These are phyloP conservation scores for Candida tetrigidarum DNA, from an alignment of 1,139 yeast species.

Conservation along the genomic window DNA sequence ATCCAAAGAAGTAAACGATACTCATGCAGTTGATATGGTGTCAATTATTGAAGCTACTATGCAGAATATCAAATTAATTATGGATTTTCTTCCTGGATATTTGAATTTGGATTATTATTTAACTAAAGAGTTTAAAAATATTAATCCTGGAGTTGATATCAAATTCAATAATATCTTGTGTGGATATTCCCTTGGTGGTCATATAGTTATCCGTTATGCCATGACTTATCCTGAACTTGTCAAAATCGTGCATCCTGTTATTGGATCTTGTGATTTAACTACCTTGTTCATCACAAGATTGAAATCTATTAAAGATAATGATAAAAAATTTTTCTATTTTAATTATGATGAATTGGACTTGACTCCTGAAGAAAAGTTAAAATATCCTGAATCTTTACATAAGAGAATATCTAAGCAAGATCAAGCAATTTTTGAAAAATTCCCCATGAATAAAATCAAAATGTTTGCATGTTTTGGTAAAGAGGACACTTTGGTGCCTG, in stretches of 20 bases:
- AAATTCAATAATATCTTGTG: conserved; percentile 40
- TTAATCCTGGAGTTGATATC: conserved; percentile 22
- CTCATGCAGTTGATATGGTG: conserved; percentile 59
- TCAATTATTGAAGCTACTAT: conserved; percentile 55
- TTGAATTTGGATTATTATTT: conserved; percentile 39
- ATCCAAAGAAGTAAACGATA: conserved; percentile 39
- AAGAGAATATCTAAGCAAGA: conserved; percentile 34
- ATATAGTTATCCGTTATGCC: conserved; percentile 54
- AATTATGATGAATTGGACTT: conserved; percentile 41
- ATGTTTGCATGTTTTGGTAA: conserved; percentile 44
- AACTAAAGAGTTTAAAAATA: conserved; percentile 23
- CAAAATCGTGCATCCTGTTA: conserved; percentile 47
- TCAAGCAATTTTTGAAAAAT: conserved; percentile 36
- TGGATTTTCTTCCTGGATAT: conserved; percentile 52
- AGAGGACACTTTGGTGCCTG: conserved; percentile 43
- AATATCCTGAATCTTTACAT: conserved; percentile 45
- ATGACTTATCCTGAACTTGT: conserved; percentile 41
- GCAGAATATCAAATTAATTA: conserved; percentile 50
- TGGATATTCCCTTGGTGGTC: conserved; percentile 69
- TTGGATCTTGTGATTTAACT: conserved; percentile 51
- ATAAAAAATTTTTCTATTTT: conserved; percentile 35
- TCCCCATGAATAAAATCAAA: conserved; percentile 35
- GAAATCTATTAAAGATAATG: conserved; percentile 23
- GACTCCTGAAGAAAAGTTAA: conserved; percentile 26
- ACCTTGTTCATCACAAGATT: conserved; percentile 46